phyloP scores from a whole-genome alignment of 441 rosid species.

The Bruguiera hainesii region DNA sequence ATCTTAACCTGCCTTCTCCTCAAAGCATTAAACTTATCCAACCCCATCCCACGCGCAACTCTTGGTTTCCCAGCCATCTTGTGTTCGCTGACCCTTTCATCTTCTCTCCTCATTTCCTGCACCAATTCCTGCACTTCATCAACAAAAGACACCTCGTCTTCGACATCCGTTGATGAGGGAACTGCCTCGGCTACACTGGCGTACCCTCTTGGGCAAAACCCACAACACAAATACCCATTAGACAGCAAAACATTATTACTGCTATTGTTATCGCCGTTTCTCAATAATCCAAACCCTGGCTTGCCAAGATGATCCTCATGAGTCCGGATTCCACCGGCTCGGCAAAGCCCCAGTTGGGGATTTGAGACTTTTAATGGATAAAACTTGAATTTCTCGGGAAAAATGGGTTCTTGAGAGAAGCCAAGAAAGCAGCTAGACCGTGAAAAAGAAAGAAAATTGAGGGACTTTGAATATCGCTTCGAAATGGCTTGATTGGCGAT shows the following conservation, averaged over 20 bases:
- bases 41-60: slow-evolving; percentile 40
- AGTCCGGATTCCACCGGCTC: slow-evolving; percentile 28
- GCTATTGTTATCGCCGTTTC: slow-evolving; percentile 11
- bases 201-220: slow-evolving; percentile 56
- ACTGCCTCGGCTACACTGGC: slow-evolving; percentile 79
- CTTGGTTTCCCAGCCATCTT: slow-evolving; percentile 23
- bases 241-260: neutral
- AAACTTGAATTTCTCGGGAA: slow-evolving; percentile 20
- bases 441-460: slow-evolving; percentile 15
- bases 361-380: slow-evolving; percentile 25
- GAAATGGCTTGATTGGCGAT: slow-evolving; percentile 53
- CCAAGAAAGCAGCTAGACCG: slow-evolving; percentile 35
- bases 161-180: slow-evolving; percentile 63
- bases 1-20: slow-evolving; percentile 79
- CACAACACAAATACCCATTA: slow-evolving; percentile 24
- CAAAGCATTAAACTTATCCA: slow-evolving; percentile 40
- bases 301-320: slow-evolving; percentile 30
- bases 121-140: slow-evolving; percentile 67
- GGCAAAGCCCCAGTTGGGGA: slow-evolving; percentile 27
- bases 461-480: slow-evolving; percentile 22
- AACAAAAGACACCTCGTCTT: slow-evolving; percentile 54
- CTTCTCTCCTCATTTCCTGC: slow-evolving; percentile 56
- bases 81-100: slow-evolving; percentile 30
- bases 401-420: slow-evolving; percentile 22
- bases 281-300: slow-evolving; percentile 28